Evolutionary conservation across 768 basidiomycete genomes (phyloP).

Genomic region (Kwoniella mangroviensis): DNA sequence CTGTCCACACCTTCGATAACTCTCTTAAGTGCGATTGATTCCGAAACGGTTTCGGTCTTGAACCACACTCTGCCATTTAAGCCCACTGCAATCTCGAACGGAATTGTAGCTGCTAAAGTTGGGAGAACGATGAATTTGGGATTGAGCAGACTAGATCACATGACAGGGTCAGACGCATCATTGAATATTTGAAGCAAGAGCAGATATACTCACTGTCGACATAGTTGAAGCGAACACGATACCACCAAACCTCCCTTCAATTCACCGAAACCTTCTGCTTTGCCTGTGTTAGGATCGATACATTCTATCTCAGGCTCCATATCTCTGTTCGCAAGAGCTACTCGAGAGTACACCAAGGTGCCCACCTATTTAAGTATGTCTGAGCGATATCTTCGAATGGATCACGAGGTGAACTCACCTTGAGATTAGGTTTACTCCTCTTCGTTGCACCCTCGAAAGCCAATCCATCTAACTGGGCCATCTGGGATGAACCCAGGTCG

Average conservation of each 20-base stretch:
- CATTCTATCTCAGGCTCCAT: slow-evolving; percentile 99
- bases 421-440: slow-evolving; percentile 89
- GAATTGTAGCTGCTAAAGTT: slow-evolving; percentile 76
- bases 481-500: slow-evolving; percentile 88
- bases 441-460: slow-evolving; percentile 97
- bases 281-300: slow-evolving; percentile 89
- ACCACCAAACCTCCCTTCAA: slow-evolving; percentile 86
- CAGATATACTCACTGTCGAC: slow-evolving; percentile 70
- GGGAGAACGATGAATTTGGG: slow-evolving; percentile 81
- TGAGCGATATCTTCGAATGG: neutral
- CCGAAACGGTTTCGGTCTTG: slow-evolving; percentile 71
- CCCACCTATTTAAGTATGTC: slow-evolving; percentile 69
- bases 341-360: slow-evolving; percentile 84
- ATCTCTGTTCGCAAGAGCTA: slow-evolving; percentile 92
- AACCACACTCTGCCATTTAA: slow-evolving; percentile 93
- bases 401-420: slow-evolving; percentile 62
- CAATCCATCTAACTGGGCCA: slow-evolving; percentile 80
- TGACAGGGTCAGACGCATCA: neutral
- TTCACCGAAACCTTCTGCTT: slow-evolving; percentile 91
- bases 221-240: slow-evolving; percentile 79
- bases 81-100: slow-evolving; percentile 85
- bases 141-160: slow-evolving; percentile 69
- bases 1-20: slow-evolving; percentile 79
- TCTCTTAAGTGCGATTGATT: slow-evolving; percentile 74
- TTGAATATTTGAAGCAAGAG: neutral